Percentiles rank a stretch among this genome's conserved stretches.
Evolutionary conservation across 371 early-diverging fungal species (phyloP).

Genomic region (Mortierella sp.): DNA sequence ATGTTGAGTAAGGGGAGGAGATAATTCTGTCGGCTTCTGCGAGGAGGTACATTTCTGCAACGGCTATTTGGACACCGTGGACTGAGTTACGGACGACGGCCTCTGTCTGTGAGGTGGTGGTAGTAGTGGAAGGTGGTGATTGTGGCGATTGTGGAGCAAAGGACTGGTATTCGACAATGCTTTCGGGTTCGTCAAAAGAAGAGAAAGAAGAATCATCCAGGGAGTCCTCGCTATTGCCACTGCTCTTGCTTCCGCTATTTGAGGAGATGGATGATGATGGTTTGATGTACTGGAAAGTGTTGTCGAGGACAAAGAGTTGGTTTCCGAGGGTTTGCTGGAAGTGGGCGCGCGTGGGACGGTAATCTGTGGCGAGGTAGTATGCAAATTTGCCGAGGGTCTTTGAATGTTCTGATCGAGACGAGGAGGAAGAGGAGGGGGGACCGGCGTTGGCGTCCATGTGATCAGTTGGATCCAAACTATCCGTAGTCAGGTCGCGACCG

Average conservation of each 20-base stretch:
- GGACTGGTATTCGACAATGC: background rate
- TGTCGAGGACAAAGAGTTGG: conserved; percentile 52
- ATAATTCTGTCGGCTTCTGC: conserved; percentile 46
- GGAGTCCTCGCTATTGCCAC: background rate
- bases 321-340: conserved; percentile 43
- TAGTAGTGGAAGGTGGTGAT: background rate
- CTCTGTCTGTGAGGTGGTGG: conserved; percentile 22
- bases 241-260: too few relatives aligned
- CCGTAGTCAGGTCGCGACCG: background rate
- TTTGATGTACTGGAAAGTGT: conserved; percentile 35
- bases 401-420: background rate
- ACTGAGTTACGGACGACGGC: conserved; percentile 53
- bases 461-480: background rate
- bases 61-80: conserved; percentile 42
- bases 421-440: too few relatives aligned
- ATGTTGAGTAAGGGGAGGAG: conserved; percentile 50
- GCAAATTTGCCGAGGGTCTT: conserved; percentile 16
- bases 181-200: background rate
- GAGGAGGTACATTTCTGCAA: conserved; percentile 53
- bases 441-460: background rate
- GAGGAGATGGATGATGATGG: background rate
- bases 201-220: background rate
- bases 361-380: conserved; percentile 54
- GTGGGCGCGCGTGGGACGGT: conserved; percentile 54
- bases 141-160: background rate